Evolutionary conservation across 495 filamentous ascomycete genomes (phyloP).

Genomic region (Zalerion maritima): DNA sequence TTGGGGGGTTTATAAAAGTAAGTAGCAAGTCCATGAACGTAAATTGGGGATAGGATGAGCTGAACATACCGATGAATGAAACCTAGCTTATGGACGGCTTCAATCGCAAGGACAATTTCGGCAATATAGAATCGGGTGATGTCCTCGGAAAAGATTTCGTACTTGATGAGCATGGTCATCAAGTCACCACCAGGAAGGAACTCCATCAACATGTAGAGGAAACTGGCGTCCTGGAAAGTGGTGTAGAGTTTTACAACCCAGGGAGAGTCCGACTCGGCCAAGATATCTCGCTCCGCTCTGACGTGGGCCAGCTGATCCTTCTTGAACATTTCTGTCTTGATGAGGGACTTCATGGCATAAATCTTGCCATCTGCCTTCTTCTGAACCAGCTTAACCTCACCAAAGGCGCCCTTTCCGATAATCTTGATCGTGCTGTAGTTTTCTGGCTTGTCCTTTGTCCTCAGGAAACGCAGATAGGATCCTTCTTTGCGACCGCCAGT

Average conservation of each 20-base stretch:
- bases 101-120: slow-evolving; percentile 91
- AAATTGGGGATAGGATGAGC: slow-evolving; percentile 1
- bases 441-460: slow-evolving; percentile 77
- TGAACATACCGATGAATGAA: slow-evolving; percentile 87
- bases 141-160: slow-evolving; percentile 97
- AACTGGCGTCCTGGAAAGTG: slow-evolving; percentile 90
- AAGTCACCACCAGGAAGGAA: slow-evolving; percentile 95
- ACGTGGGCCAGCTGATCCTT: slow-evolving; percentile 99
- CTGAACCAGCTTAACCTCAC: slow-evolving; percentile 92
- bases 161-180: slow-evolving; percentile 99
- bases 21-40: slow-evolving; percentile 3
- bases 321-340: slow-evolving; percentile 99
- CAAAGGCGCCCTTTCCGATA: slow-evolving; percentile 97
- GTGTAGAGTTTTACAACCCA: slow-evolving; percentile 98
- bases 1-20: slow-evolving; percentile 3
- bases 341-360: slow-evolving; percentile 93
- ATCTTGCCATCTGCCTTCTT: slow-evolving; percentile 94
- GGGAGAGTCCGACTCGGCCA: slow-evolving; percentile 95
- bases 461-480: slow-evolving; percentile 82
- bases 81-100: slow-evolving; percentile 92
- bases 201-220: slow-evolving; percentile 98
- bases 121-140: slow-evolving; percentile 99
- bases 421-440: slow-evolving; percentile 95
- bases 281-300: slow-evolving; percentile 89
- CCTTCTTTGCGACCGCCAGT: slow-evolving; percentile 71